phyloP scores from a whole-genome alignment of 2,329 filamentous ascomycete species.

The Fusarium virguliforme region DNA sequence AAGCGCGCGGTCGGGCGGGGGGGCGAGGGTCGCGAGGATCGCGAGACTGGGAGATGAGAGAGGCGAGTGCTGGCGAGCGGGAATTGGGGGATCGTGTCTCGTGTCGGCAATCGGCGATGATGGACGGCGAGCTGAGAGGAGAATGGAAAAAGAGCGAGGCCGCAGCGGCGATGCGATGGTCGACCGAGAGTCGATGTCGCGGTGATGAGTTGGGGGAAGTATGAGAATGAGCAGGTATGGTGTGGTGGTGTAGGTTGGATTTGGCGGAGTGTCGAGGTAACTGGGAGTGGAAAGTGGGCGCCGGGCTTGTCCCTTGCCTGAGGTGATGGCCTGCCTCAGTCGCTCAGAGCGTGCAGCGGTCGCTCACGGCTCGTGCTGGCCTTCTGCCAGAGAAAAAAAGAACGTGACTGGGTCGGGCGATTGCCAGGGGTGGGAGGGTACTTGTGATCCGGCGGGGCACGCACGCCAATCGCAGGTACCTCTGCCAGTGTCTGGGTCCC shows the following conservation, averaged over 20 bases:
- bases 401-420: conserved; percentile 39
- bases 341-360: conserved; percentile 4
- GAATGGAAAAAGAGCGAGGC: conserved; percentile 29
- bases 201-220: conserved; percentile 42
- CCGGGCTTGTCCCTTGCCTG: conserved; percentile 45
- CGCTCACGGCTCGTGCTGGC: conserved; percentile 16
- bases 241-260: conserved; percentile 49
- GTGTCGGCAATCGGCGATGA: conserved; percentile 40
- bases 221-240: conserved; percentile 33
- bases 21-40: conserved; percentile 47
- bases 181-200: conserved; percentile 45
- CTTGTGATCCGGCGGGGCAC: conserved; percentile 26
- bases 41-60: conserved; percentile 47
- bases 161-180: conserved; percentile 43
- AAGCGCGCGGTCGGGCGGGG: conserved; percentile 44
- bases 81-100: conserved; percentile 45
- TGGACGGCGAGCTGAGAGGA: conserved; percentile 29
- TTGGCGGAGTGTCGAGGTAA: conserved; percentile 48
- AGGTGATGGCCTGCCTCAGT: conserved; percentile 41
- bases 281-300: conserved; percentile 49
- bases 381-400: conserved; percentile 42
- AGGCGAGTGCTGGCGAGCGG: conserved; percentile 40
- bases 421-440: conserved; percentile 44
- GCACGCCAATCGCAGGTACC: conserved; percentile 32
- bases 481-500: neutral